Evolutionary conservation across 352 stramenopile species (phyloP).

Genomic region (Phytophthora pini): DNA sequence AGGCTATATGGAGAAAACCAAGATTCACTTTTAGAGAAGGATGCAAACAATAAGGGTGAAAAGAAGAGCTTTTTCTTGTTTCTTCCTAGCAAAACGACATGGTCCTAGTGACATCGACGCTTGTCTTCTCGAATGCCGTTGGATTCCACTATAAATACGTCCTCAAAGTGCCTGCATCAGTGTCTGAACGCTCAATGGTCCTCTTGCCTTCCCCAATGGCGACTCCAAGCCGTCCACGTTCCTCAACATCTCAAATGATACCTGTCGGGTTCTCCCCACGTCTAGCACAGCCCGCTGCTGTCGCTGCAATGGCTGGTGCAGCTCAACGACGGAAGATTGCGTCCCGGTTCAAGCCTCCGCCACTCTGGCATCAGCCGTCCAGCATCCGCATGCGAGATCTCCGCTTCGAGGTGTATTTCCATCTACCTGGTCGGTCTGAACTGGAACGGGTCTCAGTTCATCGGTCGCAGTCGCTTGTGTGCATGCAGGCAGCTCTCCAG

Average conservation of each 20-base stretch:
- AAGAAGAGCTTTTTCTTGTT: no score
- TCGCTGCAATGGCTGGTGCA: constrained; percentile 16
- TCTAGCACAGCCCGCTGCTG: constrained; percentile 20
- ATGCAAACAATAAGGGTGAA: no score
- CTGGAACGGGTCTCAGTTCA: constrained; percentile 50
- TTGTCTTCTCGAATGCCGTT: neutral
- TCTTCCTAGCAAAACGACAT: no score
- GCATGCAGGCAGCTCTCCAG: constrained; percentile 62
- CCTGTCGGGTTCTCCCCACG: constrained; percentile 5
- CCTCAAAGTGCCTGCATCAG: neutral
- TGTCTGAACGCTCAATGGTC: constrained; percentile 1
- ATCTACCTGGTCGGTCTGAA: constrained; percentile 40
- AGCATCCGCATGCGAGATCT: constrained; percentile 32
- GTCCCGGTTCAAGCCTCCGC: neutral
- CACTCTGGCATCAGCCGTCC: constrained; percentile 30
- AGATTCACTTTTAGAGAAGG: neutral
- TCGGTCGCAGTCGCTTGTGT: constrained; percentile 55
- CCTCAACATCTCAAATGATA: constrained; percentile 5
- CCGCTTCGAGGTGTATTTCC: constrained; percentile 62
- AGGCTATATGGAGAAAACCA: constrained; percentile 19
- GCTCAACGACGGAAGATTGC: constrained; percentile 19
- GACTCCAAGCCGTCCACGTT: constrained; percentile 7
- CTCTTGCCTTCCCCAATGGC: constrained; percentile 10
- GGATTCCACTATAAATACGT: constrained; percentile 30
- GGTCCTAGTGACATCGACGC: neutral